These are phyloP conservation scores for Solanum acaule DNA, from an alignment of 257 asterid genomes.

Conservation along the genomic window DNA sequence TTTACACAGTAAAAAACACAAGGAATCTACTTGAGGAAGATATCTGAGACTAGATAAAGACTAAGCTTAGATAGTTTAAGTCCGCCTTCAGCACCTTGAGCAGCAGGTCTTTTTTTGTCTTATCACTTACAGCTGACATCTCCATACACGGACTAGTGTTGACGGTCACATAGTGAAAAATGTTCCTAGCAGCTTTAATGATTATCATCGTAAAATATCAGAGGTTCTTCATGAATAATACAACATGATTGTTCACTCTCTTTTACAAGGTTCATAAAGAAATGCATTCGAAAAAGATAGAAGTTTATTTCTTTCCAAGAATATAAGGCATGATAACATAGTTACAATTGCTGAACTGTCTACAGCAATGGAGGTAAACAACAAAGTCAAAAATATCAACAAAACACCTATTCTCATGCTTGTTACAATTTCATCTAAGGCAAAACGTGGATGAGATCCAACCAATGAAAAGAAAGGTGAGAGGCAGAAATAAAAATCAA, in stretches of 20 bases:
- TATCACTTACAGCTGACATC: background rate
- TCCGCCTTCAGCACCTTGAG: background rate
- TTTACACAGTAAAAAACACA: background rate
- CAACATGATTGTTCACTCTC: background rate
- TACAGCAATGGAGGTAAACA: background rate
- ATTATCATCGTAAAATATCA: background rate
- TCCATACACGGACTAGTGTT: background rate
- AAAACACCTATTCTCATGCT: background rate
- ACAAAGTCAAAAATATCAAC: background rate
- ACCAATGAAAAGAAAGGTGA: constrained; percentile 1
- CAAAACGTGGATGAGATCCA: background rate
- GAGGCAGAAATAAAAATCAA: background rate
- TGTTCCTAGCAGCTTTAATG: background rate
- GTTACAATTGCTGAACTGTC: constrained; percentile 4
- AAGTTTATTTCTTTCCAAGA: constrained; percentile 1
- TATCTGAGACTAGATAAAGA: background rate
- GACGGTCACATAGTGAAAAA: background rate
- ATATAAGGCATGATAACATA: constrained; percentile 8
- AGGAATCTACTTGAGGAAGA: background rate
- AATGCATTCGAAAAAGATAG: background rate
- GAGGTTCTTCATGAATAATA: background rate
- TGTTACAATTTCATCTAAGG: constrained; percentile 9
- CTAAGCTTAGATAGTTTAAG: background rate
- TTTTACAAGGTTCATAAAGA: background rate
- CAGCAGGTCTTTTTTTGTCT: background rate